These are phyloP conservation scores for Hyphodiscus sp. DNA, from an alignment of 2,329 filamentous ascomycete genomes.

Conservation along the genomic window DNA sequence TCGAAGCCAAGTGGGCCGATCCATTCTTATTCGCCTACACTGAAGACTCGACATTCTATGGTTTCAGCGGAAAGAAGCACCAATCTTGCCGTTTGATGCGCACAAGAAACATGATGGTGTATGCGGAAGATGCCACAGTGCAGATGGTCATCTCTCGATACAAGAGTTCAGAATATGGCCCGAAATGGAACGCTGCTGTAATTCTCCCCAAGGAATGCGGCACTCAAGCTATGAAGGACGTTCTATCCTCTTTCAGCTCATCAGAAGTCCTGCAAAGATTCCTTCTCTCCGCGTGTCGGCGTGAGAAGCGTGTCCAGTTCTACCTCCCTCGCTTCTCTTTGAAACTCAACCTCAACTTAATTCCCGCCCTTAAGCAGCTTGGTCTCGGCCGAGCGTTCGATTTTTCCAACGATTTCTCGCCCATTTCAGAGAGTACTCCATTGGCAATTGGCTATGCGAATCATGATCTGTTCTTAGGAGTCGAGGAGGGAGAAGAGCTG, in stretches of 20 bases:
- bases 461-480: not conserved
- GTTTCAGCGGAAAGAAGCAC: not conserved
- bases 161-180: not conserved
- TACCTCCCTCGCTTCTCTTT: constrained; percentile 1
- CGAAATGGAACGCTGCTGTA: constrained; percentile 1
- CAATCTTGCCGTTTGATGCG: not conserved
- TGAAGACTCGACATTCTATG: not conserved
- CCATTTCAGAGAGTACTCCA: not conserved
- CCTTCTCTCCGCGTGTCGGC: not conserved
- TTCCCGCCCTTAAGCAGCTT: not conserved
- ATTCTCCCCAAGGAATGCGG: not conserved
- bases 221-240: not conserved
- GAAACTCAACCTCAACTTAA: not conserved
- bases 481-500: not conserved
- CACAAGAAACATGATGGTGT: not conserved
- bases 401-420: not conserved
- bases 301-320: not conserved
- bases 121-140: not conserved
- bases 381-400: not conserved
- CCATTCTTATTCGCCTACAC: not conserved
- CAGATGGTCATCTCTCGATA: not conserved
- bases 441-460: not conserved
- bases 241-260: not conserved
- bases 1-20: constrained; percentile 2
- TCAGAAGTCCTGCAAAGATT: not conserved